A percentile compares a stretch with the other conserved stretches of the same genome.
Conservation (phyloP, 352 stramenopile species). For the Pythium biforme region DNA sequence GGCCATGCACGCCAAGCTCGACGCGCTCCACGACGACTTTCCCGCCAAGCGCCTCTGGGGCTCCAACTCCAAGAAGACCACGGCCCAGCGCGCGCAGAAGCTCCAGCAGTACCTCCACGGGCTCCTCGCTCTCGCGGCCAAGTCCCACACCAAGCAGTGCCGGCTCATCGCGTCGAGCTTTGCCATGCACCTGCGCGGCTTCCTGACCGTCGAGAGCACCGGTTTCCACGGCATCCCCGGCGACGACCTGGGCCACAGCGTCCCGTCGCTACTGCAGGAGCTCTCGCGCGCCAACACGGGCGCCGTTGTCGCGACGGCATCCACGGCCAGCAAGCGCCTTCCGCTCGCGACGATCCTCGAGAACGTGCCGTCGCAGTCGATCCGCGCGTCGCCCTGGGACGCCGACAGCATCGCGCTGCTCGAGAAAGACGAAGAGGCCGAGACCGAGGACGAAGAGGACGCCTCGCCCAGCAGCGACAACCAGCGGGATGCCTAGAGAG, state of each 20-base stretch:
- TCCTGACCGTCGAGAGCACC: slow-evolving; percentile 54
- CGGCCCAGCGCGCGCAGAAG: slow-evolving; percentile 40
- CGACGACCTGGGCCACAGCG: slow-evolving; percentile 29
- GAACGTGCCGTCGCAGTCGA: slow-evolving; percentile 17
- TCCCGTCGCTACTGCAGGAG: slow-evolving; percentile 52
- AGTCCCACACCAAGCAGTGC: slow-evolving; percentile 53
- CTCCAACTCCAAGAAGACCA: slow-evolving; percentile 40
- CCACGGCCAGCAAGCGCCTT: slow-evolving; percentile 21
- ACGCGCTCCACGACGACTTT: slow-evolving; percentile 47
- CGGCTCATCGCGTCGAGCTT: slow-evolving; percentile 50
- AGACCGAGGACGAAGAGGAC: slow-evolving; percentile 30
- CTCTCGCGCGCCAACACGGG: slow-evolving; percentile 28
- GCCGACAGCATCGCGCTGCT: slow-evolving; percentile 9
- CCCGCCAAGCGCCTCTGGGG: slow-evolving; percentile 63
- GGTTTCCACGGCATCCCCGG: slow-evolving; percentile 41
- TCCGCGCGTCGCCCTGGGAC: slow-evolving; percentile 2
- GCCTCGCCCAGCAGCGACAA: slow-evolving; percentile 14
- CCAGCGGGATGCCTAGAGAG: neutral
- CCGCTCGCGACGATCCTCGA: slow-evolving; percentile 59
- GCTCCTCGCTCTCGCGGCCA: slow-evolving; percentile 52
- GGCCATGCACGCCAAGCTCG: slow-evolving; percentile 41
- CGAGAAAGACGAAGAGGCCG: slow-evolving; percentile 35
- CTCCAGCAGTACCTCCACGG: slow-evolving; percentile 61
- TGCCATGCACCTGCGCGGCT: slow-evolving; percentile 52
- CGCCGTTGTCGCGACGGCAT: slow-evolving; percentile 21